Evolutionary conservation across 1,139 yeast species (phyloP).

Genomic region (Hyphopichia wangnamkhiaoensis): DNA sequence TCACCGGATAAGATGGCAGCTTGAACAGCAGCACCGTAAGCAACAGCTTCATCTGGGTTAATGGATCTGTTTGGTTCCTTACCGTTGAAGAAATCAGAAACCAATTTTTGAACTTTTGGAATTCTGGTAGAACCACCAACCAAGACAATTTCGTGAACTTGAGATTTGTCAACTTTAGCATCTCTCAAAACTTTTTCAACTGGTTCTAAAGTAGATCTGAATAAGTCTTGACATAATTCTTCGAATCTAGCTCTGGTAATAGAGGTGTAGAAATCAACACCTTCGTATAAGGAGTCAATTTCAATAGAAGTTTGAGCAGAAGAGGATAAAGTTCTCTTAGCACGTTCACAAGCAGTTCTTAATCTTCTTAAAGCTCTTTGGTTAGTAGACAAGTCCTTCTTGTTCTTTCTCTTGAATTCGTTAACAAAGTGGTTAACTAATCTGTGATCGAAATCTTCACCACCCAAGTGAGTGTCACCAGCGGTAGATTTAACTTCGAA

Average conservation of each 20-base stretch:
- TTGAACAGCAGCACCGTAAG: slow-evolving; percentile 98
- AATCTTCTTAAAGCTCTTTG: slow-evolving; percentile 97
- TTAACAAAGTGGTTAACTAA: slow-evolving; percentile 78
- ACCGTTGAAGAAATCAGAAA: slow-evolving; percentile 97
- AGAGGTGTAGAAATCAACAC: slow-evolving; percentile 94
- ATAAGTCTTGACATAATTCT: slow-evolving; percentile 93
- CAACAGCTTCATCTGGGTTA: slow-evolving; percentile 99
- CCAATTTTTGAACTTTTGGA: slow-evolving; percentile 97
- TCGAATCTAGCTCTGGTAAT: slow-evolving; percentile 99
- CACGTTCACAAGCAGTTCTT: slow-evolving; percentile 99
- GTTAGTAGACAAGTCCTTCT: slow-evolving; percentile 85
- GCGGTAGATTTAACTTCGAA: slow-evolving; percentile 98
- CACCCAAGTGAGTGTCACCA: slow-evolving; percentile 99
- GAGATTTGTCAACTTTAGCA: slow-evolving; percentile 85
- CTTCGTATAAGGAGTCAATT: slow-evolving; percentile 94
- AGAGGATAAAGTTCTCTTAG: slow-evolving; percentile 97
- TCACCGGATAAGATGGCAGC: slow-evolving; percentile 83
- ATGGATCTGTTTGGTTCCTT: slow-evolving; percentile 93
- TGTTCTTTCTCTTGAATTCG: slow-evolving; percentile 96
- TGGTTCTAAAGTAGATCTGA: slow-evolving; percentile 95
- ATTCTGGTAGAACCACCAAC: slow-evolving; percentile 99
- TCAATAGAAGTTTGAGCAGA: slow-evolving; percentile 95
- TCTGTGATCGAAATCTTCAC: slow-evolving; percentile 67
- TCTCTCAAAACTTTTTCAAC: slow-evolving; percentile 97
- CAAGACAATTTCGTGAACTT: slow-evolving; percentile 91